These are phyloP conservation scores for Phaeolepiota aurea DNA, from an alignment of 768 basidiomycete species.

Conservation along the genomic window DNA sequence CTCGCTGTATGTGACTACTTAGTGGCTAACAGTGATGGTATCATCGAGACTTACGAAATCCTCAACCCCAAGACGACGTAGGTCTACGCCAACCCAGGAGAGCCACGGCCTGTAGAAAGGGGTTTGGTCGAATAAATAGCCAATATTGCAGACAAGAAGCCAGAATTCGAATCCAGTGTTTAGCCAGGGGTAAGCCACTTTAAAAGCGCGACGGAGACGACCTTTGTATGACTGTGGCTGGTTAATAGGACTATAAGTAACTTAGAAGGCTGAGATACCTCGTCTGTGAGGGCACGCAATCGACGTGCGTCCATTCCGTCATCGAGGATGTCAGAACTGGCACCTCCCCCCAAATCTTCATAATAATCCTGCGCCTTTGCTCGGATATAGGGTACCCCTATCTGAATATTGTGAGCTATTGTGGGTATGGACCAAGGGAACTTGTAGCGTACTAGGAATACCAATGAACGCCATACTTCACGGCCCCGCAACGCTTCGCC, in stretches of 20 bases:
- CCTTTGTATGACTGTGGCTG: slow-evolving; percentile 39
- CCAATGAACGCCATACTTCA: slow-evolving; percentile 71
- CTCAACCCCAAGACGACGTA: slow-evolving; percentile 71
- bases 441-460: slow-evolving; percentile 67
- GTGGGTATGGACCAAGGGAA: background rate
- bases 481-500: slow-evolving; percentile 57
- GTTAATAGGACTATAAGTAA: background rate
- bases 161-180: slow-evolving; percentile 76
- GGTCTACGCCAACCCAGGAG: slow-evolving; percentile 72
- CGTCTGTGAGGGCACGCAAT: slow-evolving; percentile 38
- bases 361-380: slow-evolving; percentile 88
- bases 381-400: slow-evolving; percentile 83
- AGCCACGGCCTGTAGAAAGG: slow-evolving; percentile 91
- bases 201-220: slow-evolving; percentile 56
- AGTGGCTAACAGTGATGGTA: slow-evolving; percentile 1
- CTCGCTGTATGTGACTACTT: slow-evolving; percentile 27
- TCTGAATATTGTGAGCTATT: slow-evolving; percentile 28
- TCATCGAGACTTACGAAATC: slow-evolving; percentile 53
- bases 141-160: slow-evolving; percentile 76
- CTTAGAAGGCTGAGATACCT: slow-evolving; percentile 27
- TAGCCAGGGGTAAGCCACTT: slow-evolving; percentile 71
- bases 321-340: slow-evolving; percentile 56
- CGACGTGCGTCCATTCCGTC: slow-evolving; percentile 39
- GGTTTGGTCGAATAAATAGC: slow-evolving; percentile 84
- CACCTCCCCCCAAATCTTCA: slow-evolving; percentile 81